A percentile compares a stretch with the other conserved stretches of the same genome.
Evolutionary conservation across 805 yeast genomes (phyloP).

Genomic region (Danielozyma ontarioensis): DNA sequence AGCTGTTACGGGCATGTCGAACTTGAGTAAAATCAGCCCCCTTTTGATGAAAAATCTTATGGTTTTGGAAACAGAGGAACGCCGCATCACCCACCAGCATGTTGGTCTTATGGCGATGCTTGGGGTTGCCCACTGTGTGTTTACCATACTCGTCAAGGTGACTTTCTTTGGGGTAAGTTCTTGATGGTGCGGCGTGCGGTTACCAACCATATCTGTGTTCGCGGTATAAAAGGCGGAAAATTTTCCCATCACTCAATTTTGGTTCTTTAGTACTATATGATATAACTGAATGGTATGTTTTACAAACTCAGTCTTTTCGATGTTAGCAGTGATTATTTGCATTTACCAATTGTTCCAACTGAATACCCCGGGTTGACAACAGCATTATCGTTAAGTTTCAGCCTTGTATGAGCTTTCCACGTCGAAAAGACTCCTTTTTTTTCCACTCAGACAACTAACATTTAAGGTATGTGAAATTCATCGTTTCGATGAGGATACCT

Average conservation of each 20-base stretch:
- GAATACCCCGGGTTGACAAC: constrained; percentile 43
- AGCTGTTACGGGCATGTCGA: constrained; percentile 53
- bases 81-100: constrained; percentile 31
- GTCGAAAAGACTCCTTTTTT: too few relatives aligned
- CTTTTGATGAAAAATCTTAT: constrained; percentile 31
- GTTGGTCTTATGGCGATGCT: constrained; percentile 35
- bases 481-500: constrained; percentile 34
- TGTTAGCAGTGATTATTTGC: constrained; percentile 18
- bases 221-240: neutral
- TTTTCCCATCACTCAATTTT: constrained; percentile 5
- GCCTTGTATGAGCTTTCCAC: constrained; percentile 51
- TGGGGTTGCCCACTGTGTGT: constrained; percentile 46
- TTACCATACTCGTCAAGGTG: constrained; percentile 61
- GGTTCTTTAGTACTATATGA: constrained; percentile 14
- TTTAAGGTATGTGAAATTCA: constrained; percentile 12
- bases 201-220: too few relatives aligned
- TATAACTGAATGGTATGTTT: constrained; percentile 22
- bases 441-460: too few relatives aligned
- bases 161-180: constrained; percentile 58
- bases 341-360: constrained; percentile 21
- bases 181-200: neutral
- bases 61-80: constrained; percentile 19
- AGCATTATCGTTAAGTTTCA: constrained; percentile 55
- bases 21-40: constrained; percentile 41
- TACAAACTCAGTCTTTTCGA: too few relatives aligned